Conservation (phyloP, 2,329 filamentous ascomycete genomes). For the Ophiocordyceps camponoti-rufipedis region DNA sequence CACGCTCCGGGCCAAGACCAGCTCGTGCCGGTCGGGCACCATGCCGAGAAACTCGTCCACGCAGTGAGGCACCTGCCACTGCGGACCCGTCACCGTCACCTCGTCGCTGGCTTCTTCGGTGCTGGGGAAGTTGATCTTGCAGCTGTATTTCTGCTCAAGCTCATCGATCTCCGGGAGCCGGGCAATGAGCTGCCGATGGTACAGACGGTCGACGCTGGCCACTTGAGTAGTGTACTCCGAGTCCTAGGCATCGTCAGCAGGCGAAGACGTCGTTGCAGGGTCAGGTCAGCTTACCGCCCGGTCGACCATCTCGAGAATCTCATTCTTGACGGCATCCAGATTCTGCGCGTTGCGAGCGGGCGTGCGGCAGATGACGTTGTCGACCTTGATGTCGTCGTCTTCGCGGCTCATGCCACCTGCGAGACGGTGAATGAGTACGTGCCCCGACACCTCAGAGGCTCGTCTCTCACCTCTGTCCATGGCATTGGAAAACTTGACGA, state of each 20-base stretch:
- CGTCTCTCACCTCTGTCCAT: constrained; percentile 66
- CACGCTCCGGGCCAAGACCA: constrained; percentile 60
- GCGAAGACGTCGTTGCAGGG: too few relatives aligned
- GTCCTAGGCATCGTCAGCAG: constrained; percentile 38
- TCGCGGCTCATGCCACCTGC: constrained; percentile 60
- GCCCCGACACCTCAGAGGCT: not conserved
- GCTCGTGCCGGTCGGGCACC: constrained; percentile 90
- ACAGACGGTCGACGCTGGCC: constrained; percentile 83
- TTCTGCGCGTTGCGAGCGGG: constrained; percentile 95
- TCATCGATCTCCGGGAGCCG: constrained; percentile 82
- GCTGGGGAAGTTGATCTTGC: constrained; percentile 96
- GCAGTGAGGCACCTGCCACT: constrained; percentile 95
- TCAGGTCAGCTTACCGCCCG: constrained; percentile 40
- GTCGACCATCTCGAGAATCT: constrained; percentile 99
- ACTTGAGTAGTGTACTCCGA: constrained; percentile 93
- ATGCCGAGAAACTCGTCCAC: constrained; percentile 94
- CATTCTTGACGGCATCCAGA: constrained; percentile 89
- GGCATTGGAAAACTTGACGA: constrained; percentile 97
- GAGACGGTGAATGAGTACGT: constrained; percentile 9
- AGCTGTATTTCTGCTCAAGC: constrained; percentile 97
- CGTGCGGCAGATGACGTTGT: constrained; percentile 97
- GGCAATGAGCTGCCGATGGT: constrained; percentile 83
- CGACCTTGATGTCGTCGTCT: constrained; percentile 94
- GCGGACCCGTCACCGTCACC: constrained; percentile 85
- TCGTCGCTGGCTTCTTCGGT: constrained; percentile 95